Evolutionary conservation across 2,329 filamentous ascomycete species (phyloP), one percentile per base, ranked within the genome.

Genomic region (Calonectria montana): DNA sequence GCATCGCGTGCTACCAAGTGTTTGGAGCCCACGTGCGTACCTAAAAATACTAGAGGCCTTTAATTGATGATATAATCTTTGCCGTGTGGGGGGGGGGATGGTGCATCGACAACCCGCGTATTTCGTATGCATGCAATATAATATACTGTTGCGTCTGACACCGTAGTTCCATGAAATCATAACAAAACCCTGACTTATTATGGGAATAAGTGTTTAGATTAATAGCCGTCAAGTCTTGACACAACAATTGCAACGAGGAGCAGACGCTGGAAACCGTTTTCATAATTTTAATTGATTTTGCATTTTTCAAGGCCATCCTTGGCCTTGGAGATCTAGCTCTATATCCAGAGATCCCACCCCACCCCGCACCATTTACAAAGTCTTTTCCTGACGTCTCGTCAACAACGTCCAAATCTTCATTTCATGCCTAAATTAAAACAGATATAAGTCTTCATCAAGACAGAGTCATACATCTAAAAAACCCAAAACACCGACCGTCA

Each of bases 371-470:
- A 71, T 67, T 69, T 70, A 69, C 67, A 70, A 65, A 50, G 63
- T 75, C 57, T 70, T 66, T 74, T 67, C 73, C 73, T 71, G 66
- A 69, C 72, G 70, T 75, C 76, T 77, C 77, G 71, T 79, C 76
- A 73, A 69, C 76, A 71, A 74, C 75, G 70, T 78, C 76, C 73
- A 77, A 21, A 74, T 75, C 68, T 72, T 77, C 73, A 79, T 76
- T 75, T 80, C 77, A 81, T 81, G 74, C 77, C 76, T 15, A 48
- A 76, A 80, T 80, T 82, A 78, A 82, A 81, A 80, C 77, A 77
- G 71, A 73, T 78, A 74, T 78, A 78, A 76, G 73, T 71, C 72
- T 75, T 68, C 53, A 72, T 76, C 74, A 77, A 76, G 71, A 78
- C 74, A 65, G 72, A 76, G 76, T 77, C 76, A 73, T 78, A 75